Evolutionary conservation across 106 monocot species (phyloP), one percentile per base, ranked within the genome.

Genomic region (Agapanthus africanus): DNA sequence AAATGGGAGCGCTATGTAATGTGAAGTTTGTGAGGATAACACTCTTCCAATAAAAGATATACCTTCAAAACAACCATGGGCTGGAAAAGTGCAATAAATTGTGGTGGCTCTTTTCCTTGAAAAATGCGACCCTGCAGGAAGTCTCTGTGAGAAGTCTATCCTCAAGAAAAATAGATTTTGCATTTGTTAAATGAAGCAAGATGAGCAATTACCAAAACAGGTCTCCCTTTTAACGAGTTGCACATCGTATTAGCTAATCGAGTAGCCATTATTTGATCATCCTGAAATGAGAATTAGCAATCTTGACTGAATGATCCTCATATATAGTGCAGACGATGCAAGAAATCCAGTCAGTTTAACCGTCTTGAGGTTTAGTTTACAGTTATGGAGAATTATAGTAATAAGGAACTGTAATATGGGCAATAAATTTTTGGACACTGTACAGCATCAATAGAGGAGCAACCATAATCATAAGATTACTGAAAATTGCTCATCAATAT

Each of bases 21-120:
- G 2, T 18, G 36, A 41, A 14, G 15, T 27, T 40, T 40, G 65
- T 32, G 4, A 66, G 28, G 26, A 25, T 8, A 35, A n/a, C 0
- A 35, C 9, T 35, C 34, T n/a, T 63, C 36, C 3, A 66, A 66
- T 26, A 66, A 41, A 25, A 40, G 14, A 42, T 25, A 54, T 73
- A 89, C 95, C 95, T 97, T 97, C 72, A 97, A 71, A 8, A 92
- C 70, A 70, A 91, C 76, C 95, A 97, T 91, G 28, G 91, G 95
- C 69, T 97, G 88, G 75, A 97, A 88, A 28, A 97, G 86, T 23
- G 95, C 86, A 79, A 89, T 77, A 75, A 97, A 91, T 35, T 97
- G 95, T 66, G 91, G 91, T 68, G 95, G 86, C 62, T 97, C 95
- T 69, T 84, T 92, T 23, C 89, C 95, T 88, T 97, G 84, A 70